Base-by-base conservation (phyloP, 176 grass and related monocot genomes). In the Hordeum marinum region DNA sequence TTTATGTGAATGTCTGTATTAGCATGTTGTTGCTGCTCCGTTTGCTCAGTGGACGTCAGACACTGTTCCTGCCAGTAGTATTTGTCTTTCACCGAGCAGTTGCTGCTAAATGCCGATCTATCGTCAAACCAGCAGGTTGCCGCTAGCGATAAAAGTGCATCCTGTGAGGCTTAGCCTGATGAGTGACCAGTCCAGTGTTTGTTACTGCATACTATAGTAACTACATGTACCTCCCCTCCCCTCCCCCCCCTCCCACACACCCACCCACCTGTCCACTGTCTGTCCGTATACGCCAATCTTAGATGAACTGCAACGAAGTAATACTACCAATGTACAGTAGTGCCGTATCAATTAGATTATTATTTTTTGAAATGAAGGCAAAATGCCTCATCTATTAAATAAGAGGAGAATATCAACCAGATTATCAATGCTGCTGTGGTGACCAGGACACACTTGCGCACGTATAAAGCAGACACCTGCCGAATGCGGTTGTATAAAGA, bases 51-150 rank as follows among this genome's bases (percentile, higher is more conserved):
- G 29, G 29, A 29, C 29, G 29, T 29, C 29, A 29, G 58, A 21
- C 60, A 57, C 54, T 40, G 57, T 72, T 15, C 29, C 40, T 48
- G 74, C 20, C 9, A 54, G 48, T 18, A 52, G 48, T 52, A 69
- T 4, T 74, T 74, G 70, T 48, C 12, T 36, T 75, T 64, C 40
- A 69, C 66, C 14, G 27, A 39, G 41, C 59, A 77, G 37, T 42
- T 45, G 60, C 13, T 52, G 72, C 31, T 26, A 76, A 66, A 36
- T 18, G 67, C 34, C 70, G 40, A 26, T 39, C 5, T 20, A 65
- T 84, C 41, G 41, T 84, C 72, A 65, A 54, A 76, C 72, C 69
- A 13, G 60, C 77, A 80, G 77, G 37, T 36, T 24, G 40, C 70
- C 68, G 39, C 39, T 43, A 64, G 20, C 21, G 25, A 75, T 40